These are phyloP conservation scores for Passalora sequoiae DNA, from an alignment of 2,329 filamentous ascomycete genomes.

Conservation along the genomic window DNA sequence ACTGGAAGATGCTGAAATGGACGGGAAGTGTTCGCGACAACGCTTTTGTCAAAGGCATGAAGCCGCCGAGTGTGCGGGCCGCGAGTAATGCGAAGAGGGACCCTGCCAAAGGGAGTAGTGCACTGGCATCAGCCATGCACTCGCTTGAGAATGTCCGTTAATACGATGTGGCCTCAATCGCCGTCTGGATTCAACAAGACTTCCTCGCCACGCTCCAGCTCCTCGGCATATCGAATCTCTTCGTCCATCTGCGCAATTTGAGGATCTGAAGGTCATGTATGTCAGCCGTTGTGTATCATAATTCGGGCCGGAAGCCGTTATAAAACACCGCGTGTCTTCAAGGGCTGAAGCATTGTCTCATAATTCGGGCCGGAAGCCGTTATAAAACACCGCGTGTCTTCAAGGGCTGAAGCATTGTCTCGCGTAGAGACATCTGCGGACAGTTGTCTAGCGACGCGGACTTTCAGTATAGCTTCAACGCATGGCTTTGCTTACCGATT, in stretches of 20 bases:
- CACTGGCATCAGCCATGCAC: neutral
- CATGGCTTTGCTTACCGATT: too few relatives aligned
- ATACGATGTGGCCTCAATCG: slow-evolving; percentile 21
- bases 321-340: too few relatives aligned
- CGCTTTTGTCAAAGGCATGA: slow-evolving; percentile 27
- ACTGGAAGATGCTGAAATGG: slow-evolving; percentile 28
- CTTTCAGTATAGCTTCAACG: too few relatives aligned
- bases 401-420: too few relatives aligned
- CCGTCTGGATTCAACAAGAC: slow-evolving; percentile 30
- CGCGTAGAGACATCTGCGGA: too few relatives aligned
- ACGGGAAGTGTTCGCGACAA: slow-evolving; percentile 19
- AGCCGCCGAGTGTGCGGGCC: slow-evolving; percentile 19
- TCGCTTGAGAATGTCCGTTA: slow-evolving; percentile 1
- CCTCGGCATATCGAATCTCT: slow-evolving; percentile 17
- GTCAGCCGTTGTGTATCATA: too few relatives aligned
- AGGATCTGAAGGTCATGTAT: too few relatives aligned
- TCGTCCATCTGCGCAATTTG: slow-evolving; percentile 27
- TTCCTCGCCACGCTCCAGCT: slow-evolving; percentile 18
- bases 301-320: too few relatives aligned
- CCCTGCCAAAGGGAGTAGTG: neutral
- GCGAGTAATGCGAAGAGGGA: neutral
- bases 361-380: too few relatives aligned
- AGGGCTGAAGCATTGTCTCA: too few relatives aligned
- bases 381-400: too few relatives aligned
- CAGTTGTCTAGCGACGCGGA: too few relatives aligned